Conservation (phyloP, 2,329 filamentous ascomycete genomes). For the Thielaviopsis ethacetica region DNA sequence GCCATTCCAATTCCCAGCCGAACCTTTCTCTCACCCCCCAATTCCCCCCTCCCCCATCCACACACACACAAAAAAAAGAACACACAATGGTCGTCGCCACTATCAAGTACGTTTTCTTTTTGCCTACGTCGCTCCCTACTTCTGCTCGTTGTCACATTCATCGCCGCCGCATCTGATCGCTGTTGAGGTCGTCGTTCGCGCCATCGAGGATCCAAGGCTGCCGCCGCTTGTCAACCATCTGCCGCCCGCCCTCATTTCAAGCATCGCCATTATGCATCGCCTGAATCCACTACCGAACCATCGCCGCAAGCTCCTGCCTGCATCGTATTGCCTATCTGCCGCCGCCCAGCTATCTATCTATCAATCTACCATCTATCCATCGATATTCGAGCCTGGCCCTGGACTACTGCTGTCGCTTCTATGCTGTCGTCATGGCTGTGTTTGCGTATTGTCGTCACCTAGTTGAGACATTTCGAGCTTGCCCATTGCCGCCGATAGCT, state of each 20-base stretch:
- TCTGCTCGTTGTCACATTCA: neutral
- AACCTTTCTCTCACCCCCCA: neutral
- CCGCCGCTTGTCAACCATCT: neutral
- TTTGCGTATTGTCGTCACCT: too few relatives aligned
- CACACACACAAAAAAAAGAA: neutral
- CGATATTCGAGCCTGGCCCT: too few relatives aligned
- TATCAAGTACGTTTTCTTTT: slow-evolving; percentile 36
- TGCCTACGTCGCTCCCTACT: neutral
- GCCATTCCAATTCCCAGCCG: neutral
- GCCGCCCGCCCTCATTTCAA: neutral
- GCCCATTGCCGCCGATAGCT: neutral
- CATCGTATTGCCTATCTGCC: neutral
- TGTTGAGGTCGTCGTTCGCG: neutral
- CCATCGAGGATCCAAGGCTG: neutral
- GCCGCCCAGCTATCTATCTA: neutral
- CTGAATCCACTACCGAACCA: neutral
- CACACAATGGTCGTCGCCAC: slow-evolving; percentile 44
- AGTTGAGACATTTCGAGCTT: neutral
- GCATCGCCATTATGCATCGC: neutral
- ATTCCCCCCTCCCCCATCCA: neutral
- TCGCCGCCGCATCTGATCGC: neutral
- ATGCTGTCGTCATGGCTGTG: too few relatives aligned
- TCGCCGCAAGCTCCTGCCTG: neutral
- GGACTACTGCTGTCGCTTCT: too few relatives aligned
- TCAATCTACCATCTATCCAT: too few relatives aligned